Evolutionary conservation across 164 flowering plant genomes (phyloP).

Genomic region (Magnolia officinalis): DNA sequence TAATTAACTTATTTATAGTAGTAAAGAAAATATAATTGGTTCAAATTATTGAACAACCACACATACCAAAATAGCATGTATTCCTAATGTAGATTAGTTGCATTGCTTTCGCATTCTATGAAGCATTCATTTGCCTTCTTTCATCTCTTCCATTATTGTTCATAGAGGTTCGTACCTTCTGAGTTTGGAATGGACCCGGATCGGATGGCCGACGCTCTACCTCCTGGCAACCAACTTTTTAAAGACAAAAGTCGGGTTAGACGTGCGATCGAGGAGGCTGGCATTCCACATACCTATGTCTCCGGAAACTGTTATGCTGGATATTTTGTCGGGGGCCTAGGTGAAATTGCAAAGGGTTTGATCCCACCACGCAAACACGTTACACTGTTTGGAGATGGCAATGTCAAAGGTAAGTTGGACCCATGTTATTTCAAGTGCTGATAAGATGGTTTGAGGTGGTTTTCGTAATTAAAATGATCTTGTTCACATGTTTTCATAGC

Average conservation of each 20-base stretch:
- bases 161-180: constrained; percentile 7
- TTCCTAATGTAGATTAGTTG: no score
- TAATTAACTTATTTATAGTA: no score
- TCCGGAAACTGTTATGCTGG: constrained; percentile 5
- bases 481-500: not conserved
- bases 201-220: constrained; percentile 4
- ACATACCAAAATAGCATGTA: no score
- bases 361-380: not conserved
- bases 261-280: constrained; percentile 6
- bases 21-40: no score
- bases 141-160: not conserved
- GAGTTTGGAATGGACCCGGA: constrained; percentile 10
- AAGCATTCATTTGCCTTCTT: not conserved
- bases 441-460: not conserved
- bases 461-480: not conserved
- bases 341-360: not conserved
- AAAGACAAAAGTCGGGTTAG: constrained; percentile 5
- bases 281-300: constrained; percentile 11
- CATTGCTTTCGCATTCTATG: no score
- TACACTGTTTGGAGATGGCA: constrained; percentile 5
- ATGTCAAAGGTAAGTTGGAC: not conserved
- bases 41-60: no score
- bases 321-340: constrained; percentile 5
- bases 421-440: not conserved
- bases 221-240: constrained; percentile 1